Conservation (phyloP, 202 grass and related monocot species). For the Setaria italica region DNA sequence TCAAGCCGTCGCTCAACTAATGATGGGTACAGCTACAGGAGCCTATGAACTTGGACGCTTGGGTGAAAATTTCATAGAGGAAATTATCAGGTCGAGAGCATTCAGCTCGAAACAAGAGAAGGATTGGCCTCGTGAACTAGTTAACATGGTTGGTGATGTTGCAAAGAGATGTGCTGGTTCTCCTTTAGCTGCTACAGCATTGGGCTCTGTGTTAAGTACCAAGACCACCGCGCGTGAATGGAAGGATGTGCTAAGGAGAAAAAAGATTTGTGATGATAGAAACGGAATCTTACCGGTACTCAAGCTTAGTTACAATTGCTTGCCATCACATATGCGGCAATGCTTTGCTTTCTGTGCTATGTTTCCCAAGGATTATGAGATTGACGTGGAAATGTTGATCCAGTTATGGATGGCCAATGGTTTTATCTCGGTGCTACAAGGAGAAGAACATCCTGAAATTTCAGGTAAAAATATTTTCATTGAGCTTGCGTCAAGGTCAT, state of each 20-base stretch:
- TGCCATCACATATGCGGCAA: constrained; percentile 11
- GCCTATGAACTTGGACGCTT: background rate
- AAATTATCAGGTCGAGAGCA: constrained; percentile 32
- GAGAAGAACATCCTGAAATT: background rate
- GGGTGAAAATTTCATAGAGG: background rate
- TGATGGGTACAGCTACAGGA: background rate
- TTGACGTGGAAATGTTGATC: constrained; percentile 40
- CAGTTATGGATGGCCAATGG: constrained; percentile 46
- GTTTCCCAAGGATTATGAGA: constrained; percentile 25
- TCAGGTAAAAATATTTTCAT: constrained; percentile 15
- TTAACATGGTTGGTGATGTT: constrained; percentile 34
- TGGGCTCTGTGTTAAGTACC: background rate
- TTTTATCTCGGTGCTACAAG: background rate
- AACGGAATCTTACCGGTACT: constrained; percentile 34
- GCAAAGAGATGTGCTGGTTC: background rate
- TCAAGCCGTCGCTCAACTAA: background rate
- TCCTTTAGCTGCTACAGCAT: background rate
- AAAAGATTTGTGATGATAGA: background rate
- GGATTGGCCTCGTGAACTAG: background rate
- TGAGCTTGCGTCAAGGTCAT: constrained; percentile 37
- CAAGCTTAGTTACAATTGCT: constrained; percentile 35
- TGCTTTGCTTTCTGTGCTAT: constrained; percentile 51
- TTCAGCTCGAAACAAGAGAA: constrained; percentile 7
- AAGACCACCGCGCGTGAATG: background rate
- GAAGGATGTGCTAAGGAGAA: background rate